These are phyloP conservation scores for Ceratocystiopsis sp. DNA, from an alignment of 2,329 filamentous ascomycete genomes.

Conservation along the genomic window DNA sequence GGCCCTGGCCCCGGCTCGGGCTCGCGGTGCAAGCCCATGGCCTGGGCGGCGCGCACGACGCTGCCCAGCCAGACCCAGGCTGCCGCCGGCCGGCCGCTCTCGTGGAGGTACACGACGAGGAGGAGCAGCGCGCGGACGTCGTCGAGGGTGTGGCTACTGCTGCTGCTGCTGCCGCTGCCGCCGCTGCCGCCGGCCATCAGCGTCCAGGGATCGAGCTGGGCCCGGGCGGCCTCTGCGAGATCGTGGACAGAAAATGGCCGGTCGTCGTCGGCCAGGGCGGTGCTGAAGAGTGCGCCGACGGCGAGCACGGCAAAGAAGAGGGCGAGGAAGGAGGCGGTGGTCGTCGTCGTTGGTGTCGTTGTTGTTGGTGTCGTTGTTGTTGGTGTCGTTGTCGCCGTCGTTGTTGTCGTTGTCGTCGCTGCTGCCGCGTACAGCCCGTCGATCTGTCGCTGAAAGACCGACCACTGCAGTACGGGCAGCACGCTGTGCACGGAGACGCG, in stretches of 20 bases:
- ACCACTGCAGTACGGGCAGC: constrained; percentile 79
- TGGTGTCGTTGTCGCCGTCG: constrained; percentile 7
- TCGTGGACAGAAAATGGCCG: constrained; percentile 36
- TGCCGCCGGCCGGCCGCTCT: constrained; percentile 71
- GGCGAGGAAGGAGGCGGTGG: constrained; percentile 55
- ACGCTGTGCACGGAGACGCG: constrained; percentile 60
- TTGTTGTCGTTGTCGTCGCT: not conserved
- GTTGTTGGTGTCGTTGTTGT: no score
- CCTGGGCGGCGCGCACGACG: constrained; percentile 65
- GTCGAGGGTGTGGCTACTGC: constrained; percentile 45
- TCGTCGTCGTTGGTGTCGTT: no score
- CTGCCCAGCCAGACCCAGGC: constrained; percentile 76
- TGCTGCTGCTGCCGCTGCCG: constrained; percentile 11
- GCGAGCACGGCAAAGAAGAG: constrained; percentile 73
- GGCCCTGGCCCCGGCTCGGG: constrained; percentile 19
- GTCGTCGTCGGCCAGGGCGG: constrained; percentile 38
- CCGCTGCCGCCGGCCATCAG: constrained; percentile 30
- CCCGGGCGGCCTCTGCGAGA: constrained; percentile 54
- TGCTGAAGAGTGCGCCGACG: constrained; percentile 61
- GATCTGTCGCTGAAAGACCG: constrained; percentile 58
- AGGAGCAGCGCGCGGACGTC: constrained; percentile 58
- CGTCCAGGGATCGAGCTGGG: constrained; percentile 58
- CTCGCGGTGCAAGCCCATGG: constrained; percentile 65
- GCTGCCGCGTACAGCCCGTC: constrained; percentile 49
- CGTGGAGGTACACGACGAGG: constrained; percentile 61